These are phyloP conservation scores for Mayamaea pseudoterrestris DNA, from an alignment of 108 stramenopile species.

Conservation along the genomic window DNA sequence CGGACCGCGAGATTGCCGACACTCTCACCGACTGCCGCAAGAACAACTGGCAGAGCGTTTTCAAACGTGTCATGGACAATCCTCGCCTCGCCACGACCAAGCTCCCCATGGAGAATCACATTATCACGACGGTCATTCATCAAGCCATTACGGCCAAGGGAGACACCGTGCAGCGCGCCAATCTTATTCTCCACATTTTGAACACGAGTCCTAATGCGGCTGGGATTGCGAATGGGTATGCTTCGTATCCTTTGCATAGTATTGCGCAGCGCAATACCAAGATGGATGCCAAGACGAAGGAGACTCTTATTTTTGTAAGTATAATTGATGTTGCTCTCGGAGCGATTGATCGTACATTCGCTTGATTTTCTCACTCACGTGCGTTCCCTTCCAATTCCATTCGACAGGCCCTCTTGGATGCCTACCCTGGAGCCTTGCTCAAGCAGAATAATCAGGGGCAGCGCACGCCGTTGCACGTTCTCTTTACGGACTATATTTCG, in stretches of 20 bases:
- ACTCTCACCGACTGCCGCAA: no score
- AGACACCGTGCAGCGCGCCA: constrained; percentile 21
- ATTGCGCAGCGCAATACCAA: constrained; percentile 44
- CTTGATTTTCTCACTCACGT: no score
- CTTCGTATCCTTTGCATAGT: constrained; percentile 41
- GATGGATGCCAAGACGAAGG: constrained; percentile 35
- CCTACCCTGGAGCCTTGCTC: constrained; percentile 23
- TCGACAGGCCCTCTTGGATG: constrained; percentile 21
- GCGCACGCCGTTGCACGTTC: constrained; percentile 50
- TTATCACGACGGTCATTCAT: constrained; percentile 42
- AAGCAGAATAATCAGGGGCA: constrained; percentile 32
- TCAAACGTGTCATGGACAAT: constrained; percentile 22
- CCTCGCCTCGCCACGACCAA: constrained; percentile 16
- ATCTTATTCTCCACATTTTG: constrained; percentile 24
- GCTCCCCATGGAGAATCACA: constrained; percentile 50
- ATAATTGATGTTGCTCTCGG: no score
- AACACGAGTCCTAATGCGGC: constrained; percentile 26
- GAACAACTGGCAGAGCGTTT: no score
- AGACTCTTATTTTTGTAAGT: constrained; percentile 26
- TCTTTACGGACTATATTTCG: constrained; percentile 51
- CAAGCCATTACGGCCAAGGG: constrained; percentile 51
- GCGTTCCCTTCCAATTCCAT: no score
- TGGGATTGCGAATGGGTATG: constrained; percentile 38
- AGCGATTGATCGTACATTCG: no score
- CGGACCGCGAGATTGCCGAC: no score